A percentile compares a stretch with the other conserved stretches of the same genome.
Conservation (phyloP, 257 asterid species). For the Primulina eburnea region DNA sequence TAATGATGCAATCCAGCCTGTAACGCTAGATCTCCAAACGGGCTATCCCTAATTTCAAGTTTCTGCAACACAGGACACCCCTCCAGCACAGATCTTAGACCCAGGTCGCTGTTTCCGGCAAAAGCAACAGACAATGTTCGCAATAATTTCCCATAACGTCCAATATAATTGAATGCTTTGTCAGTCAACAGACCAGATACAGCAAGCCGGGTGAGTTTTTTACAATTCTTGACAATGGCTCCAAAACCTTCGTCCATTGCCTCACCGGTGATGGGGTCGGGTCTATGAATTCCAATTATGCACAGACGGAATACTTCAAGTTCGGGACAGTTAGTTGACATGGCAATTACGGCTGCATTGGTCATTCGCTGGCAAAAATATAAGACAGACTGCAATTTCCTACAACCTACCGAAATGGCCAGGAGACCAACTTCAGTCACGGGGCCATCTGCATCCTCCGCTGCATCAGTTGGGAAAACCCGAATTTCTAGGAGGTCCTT, state of each 20-base stretch:
- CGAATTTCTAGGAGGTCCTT: slow-evolving; percentile 57
- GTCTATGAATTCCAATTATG: slow-evolving; percentile 48
- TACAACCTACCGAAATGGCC: slow-evolving; percentile 55
- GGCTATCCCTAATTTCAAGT: slow-evolving; percentile 58
- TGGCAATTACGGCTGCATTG: slow-evolving; percentile 50
- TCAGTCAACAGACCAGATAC: slow-evolving; percentile 52
- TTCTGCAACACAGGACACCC: slow-evolving; percentile 55
- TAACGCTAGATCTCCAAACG: slow-evolving; percentile 48
- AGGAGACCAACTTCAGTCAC: slow-evolving; percentile 50
- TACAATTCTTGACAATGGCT: slow-evolving; percentile 57
- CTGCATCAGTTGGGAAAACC: slow-evolving; percentile 44
- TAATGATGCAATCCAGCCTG: slow-evolving; percentile 49
- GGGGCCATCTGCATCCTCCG: slow-evolving; percentile 47
- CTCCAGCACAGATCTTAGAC: slow-evolving; percentile 41
- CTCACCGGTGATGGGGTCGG: slow-evolving; percentile 44
- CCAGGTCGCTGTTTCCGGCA: slow-evolving; percentile 49
- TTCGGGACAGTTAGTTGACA: slow-evolving; percentile 50
- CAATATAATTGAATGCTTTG: slow-evolving; percentile 42
- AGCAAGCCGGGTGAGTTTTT: slow-evolving; percentile 53
- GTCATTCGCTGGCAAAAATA: slow-evolving; percentile 56
- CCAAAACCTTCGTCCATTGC: slow-evolving; percentile 64
- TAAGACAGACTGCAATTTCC: slow-evolving; percentile 47
- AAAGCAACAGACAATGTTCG: slow-evolving; percentile 56
- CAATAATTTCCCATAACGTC: slow-evolving; percentile 44
- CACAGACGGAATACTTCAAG: slow-evolving; percentile 55